Percentiles rank a stretch among this genome's conserved stretches.
phyloP scores from a whole-genome alignment of 2,329 filamentous ascomycete genomes.

The Dothideomycetidae sp. region DNA sequence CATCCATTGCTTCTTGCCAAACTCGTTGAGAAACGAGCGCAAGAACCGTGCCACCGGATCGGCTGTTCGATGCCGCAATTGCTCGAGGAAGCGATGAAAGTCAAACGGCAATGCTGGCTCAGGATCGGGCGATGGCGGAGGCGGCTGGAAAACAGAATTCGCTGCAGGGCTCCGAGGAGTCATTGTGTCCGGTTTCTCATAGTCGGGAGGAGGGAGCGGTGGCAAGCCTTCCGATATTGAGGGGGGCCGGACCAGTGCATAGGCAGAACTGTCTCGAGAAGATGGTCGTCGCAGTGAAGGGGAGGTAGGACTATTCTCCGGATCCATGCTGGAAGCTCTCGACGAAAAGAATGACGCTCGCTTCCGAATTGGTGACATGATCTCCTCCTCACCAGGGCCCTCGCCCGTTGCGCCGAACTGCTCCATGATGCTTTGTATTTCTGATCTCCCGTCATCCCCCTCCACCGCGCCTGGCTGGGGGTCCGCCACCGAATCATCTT shows the following conservation, averaged over 20 bases:
- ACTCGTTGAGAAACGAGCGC: conserved; percentile 85
- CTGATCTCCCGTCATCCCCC: conserved; percentile 32
- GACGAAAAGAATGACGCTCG: conserved; percentile 73
- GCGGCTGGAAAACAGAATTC: conserved; percentile 42
- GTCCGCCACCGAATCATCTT: conserved; percentile 14
- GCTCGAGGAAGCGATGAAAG: conserved; percentile 92
- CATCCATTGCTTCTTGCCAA: conserved; percentile 98
- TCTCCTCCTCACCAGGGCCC: conserved; percentile 55
- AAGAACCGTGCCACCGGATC: conserved; percentile 93
- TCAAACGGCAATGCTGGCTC: conserved; percentile 86
- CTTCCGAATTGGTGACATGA: conserved; percentile 82
- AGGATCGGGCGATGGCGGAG: conserved; percentile 38
- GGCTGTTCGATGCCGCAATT: conserved; percentile 90
- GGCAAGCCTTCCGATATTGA: conserved; percentile 15
- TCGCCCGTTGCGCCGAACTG: conserved; percentile 64
- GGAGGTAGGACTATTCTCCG: conserved; percentile 21
- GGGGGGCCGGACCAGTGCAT: conserved; percentile 14
- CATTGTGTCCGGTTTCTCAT: conserved; percentile 4
- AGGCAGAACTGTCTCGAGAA: conserved; percentile 13
- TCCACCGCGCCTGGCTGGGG: conserved; percentile 15
- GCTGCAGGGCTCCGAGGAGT: conserved; percentile 5
- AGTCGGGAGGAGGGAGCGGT: conserved; percentile 6
- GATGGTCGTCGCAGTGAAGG: conserved; percentile 10
- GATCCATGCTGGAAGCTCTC: conserved; percentile 74
- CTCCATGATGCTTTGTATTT: conserved; percentile 96